phyloP scores from a whole-genome alignment of 176 grass and related monocot genomes.

The Alopecurus myosuroides region DNA sequence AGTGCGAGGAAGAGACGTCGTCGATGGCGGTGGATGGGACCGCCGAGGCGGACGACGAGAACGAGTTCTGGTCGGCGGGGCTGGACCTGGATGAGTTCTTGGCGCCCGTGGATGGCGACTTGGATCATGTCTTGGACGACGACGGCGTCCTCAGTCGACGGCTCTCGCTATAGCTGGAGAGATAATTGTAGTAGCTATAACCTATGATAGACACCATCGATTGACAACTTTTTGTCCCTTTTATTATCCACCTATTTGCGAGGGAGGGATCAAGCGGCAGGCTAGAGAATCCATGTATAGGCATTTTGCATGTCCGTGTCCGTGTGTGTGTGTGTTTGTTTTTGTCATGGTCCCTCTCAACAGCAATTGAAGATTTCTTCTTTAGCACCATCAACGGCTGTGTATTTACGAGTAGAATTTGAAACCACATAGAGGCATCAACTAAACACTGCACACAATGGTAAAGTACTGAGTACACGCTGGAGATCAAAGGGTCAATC shows the following conservation, averaged over 20 bases:
- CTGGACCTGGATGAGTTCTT: constrained; percentile 48
- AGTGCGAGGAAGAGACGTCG: constrained; percentile 24
- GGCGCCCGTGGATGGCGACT: constrained; percentile 37
- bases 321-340: not conserved
- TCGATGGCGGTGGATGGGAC: not conserved
- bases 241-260: not conserved
- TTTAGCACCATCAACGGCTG: not conserved
- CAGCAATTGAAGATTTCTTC: not conserved
- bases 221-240: not conserved
- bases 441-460: not conserved
- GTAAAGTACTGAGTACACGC: not conserved
- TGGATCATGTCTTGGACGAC: constrained; percentile 12
- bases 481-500: too few species aligned
- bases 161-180: constrained; percentile 37
- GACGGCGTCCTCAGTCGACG: constrained; percentile 24
- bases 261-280: not conserved
- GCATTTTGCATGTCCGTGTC: not conserved
- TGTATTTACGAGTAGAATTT: not conserved
- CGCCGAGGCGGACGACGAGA: constrained; percentile 25
- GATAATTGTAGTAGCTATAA: not conserved
- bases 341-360: constrained; percentile 18
- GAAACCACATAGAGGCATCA: not conserved
- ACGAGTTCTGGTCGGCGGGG: constrained; percentile 35
- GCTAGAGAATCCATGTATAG: constrained; percentile 18
- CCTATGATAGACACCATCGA: not conserved